Base-by-base conservation (phyloP, 2,329 filamentous ascomycete species). In the Celoporthe dispersa region DNA sequence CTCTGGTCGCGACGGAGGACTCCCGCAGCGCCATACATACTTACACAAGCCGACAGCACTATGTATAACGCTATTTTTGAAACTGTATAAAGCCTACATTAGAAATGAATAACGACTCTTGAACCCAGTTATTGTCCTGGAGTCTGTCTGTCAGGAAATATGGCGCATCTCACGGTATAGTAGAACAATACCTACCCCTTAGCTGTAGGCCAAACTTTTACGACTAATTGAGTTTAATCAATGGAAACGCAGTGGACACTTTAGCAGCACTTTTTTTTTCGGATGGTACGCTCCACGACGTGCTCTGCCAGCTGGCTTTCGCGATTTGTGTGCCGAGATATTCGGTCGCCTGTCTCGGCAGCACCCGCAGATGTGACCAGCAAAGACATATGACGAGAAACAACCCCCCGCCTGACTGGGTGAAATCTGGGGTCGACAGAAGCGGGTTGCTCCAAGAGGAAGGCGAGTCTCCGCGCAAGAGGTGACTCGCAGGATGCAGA, bases 341-440 rank as follows among this genome's bases (percentile, higher is more conserved):
- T 28, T 63, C 7, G 44, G 66, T 28, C 33, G 31, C 31, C 33
- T 28, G 28, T 28, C 44, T 53, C 39, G 31, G n/a, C 31, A 31
- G 31, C 28, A 39, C 33, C 35, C 31, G 48, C 14, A 25, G 19
- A 51, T 25, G 48, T 35, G 48, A 25, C 35, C 8, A 35, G 44
- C 33, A 59, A 22, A 31, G n/a, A 11, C 33, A 59, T 19, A 22
- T 31, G 64, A 31, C 64, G 51, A n/a, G 44, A 33, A 66, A 31
- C 22, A 28, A 22, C 12, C 7, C 41, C 41, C 63, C 63, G 7
- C 44, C 33, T 31, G 9, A 37, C 12, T 44, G 33, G 35, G 12
- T 35, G 22, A 44, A 53, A 64, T 44, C 60, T 35, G 44, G 60
- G 66, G 44, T 64, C 7, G 66, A 57, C 3, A 31, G 14, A 28